These are phyloP conservation scores for Colletotrichum karsti DNA, from an alignment of 2,329 filamentous ascomycete species.

Conservation along the genomic window DNA sequence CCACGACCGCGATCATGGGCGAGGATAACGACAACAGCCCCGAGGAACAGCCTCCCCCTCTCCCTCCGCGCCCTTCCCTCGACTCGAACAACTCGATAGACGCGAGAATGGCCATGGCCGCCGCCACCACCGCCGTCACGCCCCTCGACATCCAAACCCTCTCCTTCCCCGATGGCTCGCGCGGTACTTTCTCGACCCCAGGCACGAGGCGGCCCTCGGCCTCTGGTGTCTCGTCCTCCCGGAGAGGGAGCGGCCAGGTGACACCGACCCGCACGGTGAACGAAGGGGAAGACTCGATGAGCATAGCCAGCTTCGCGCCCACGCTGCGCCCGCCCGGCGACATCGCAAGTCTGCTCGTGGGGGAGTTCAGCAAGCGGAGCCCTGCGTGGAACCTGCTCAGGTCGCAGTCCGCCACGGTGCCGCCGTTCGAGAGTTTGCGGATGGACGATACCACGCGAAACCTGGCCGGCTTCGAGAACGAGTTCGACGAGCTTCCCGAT, in stretches of 20 bases:
- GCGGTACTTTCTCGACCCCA: conserved; percentile 66
- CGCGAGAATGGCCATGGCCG: conserved; percentile 49
- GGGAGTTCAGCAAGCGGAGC: conserved; percentile 72
- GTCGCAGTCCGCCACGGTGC: conserved; percentile 66
- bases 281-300: conserved; percentile 70
- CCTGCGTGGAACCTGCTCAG: conserved; percentile 75
- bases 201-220: conserved; percentile 45
- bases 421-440: conserved; percentile 66
- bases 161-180: conserved; percentile 74
- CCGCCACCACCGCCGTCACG: conserved; percentile 86
- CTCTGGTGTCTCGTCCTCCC: conserved; percentile 35
- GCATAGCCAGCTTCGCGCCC: conserved; percentile 72
- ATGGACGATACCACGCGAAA: conserved; percentile 53
- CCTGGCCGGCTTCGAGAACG: conserved; percentile 74
- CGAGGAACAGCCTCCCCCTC: conserved; percentile 58
- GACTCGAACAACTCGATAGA: conserved; percentile 42
- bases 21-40: conserved; percentile 33
- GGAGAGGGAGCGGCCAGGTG: conserved; percentile 52
- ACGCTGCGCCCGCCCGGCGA: conserved; percentile 73
- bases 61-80: conserved; percentile 58
- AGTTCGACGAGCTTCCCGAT: conserved; percentile 80
- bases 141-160: conserved; percentile 83
- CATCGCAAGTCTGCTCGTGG: conserved; percentile 82
- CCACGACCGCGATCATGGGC: conserved; percentile 38
- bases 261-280: conserved; percentile 48